Percentiles rank a stretch among this genome's conserved stretches.
These are phyloP conservation scores for Xylaria sp. DNA, from an alignment of 2,329 filamentous ascomycete species.

Conservation along the genomic window DNA sequence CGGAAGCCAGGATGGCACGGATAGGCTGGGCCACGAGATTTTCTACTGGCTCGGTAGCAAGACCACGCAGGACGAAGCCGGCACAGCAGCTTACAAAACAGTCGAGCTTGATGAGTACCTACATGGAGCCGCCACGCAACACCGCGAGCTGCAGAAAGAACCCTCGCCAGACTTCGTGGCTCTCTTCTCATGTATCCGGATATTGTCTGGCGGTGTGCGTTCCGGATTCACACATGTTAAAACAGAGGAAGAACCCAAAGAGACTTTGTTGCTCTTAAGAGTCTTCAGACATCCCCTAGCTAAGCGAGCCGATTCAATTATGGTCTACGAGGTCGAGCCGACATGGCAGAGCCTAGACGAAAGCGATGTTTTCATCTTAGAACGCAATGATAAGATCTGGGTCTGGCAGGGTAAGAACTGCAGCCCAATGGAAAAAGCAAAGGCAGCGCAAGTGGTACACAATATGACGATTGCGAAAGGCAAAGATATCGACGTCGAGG, in stretches of 20 bases:
- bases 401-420: slow-evolving; percentile 75
- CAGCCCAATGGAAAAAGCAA: slow-evolving; percentile 75
- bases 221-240: slow-evolving; percentile 74
- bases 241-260: slow-evolving; percentile 52
- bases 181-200: slow-evolving; percentile 69
- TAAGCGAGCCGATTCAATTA: slow-evolving; percentile 59
- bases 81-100: slow-evolving; percentile 75
- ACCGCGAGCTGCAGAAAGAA: slow-evolving; percentile 70
- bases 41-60: slow-evolving; percentile 76
- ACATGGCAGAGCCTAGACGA: slow-evolving; percentile 71
- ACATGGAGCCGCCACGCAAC: slow-evolving; percentile 68
- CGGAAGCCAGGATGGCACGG: slow-evolving; percentile 53
- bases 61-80: slow-evolving; percentile 75
- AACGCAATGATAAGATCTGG: slow-evolving; percentile 71
- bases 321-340: slow-evolving; percentile 72
- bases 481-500: slow-evolving; percentile 73
- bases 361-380: slow-evolving; percentile 72
- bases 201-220: slow-evolving; percentile 68
- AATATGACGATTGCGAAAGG: slow-evolving; percentile 72
- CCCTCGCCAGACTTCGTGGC: slow-evolving; percentile 69
- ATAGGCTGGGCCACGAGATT: slow-evolving; percentile 69
- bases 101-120: slow-evolving; percentile 76
- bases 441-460: slow-evolving; percentile 73
- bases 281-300: slow-evolving; percentile 69
- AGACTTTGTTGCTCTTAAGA: slow-evolving; percentile 65